Base-by-base conservation (phyloP, 768 basidiomycete genomes). In the Flagelloscypha sp. region DNA sequence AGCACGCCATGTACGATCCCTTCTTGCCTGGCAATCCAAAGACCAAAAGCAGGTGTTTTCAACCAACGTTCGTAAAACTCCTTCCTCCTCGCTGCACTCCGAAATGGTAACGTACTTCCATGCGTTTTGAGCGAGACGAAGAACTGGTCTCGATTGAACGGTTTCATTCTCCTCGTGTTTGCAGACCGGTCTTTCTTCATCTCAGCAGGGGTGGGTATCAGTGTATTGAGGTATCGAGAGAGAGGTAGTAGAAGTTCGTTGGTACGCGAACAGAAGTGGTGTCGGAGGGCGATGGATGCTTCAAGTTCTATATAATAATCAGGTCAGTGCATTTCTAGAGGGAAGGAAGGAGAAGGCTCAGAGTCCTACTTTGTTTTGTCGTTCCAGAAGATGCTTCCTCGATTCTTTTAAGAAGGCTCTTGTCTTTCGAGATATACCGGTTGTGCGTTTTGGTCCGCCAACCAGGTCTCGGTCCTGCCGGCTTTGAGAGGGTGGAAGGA, bases 241-340 rank as follows among this genome's bases (percentile, higher is more conserved):
- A 98, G 70, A 0, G 94, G 94, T 2, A 86, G 80, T 15, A 97
- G 73, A 42, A 98, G 68, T 36, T 81, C 81, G 13, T 82, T 84
- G 1, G 94, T 89, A 29, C 93, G 72, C 25, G 83, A 74, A 35
- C 77, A 77, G 54, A 98, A 89, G 51, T 97, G 89, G 30, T 76
- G 66, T 16, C 87, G 77, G 9, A 94, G 64, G 36, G 61, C 69
- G 35, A 76, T 72, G 35, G 72, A 88, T 19, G 74, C 74, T 25
- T 72, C 69, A 6, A 79, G 56, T 47, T 66, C 83, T 86, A 48
- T 13, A 24, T 15, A 29, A 9, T 28, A 28, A 27, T 18, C n/a
- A 33, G 10, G 15, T 21, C n/a, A n/a, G n/a, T n/a, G n/a, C n/a
- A n/a, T n/a, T n/a, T 18, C 8, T 13, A 24, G 40, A 21, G 33